Evolutionary conservation across 2,329 filamentous ascomycete genomes (phyloP), one percentile per base, ranked within the genome.

Genomic region (Cladophialophora carrionii): DNA sequence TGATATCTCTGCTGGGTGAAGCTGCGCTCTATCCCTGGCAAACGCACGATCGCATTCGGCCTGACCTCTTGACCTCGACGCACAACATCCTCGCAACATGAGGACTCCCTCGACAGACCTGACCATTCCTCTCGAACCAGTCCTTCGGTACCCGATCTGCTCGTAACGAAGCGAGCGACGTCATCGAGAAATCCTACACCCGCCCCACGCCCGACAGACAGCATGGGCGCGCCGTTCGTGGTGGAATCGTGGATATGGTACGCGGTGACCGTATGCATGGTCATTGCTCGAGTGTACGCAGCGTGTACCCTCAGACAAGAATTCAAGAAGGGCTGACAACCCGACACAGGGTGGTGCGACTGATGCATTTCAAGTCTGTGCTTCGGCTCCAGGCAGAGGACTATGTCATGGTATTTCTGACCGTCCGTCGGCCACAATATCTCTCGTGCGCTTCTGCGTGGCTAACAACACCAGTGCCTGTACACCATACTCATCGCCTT

Each of bases 391-490:
- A 84, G 70, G 71, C 81, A 29, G 85, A 87, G 69, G 85, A 88
- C 71, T 86, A 81, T 71, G 75, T 85, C 26, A 87, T 87, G 84
- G 49, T 82, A 8, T 76, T 85, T 61, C 80, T 82, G 7, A 75
- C 82, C 22, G 76, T 79, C 67, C 12, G 66, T 76, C 32, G 17
- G 9, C 12, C n/a, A 12, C 22, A 20, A 12, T 49, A n/a, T 26
- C 61, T 31, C 54, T 24, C 32, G 17, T 43, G 14, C 32, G 17
- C 14, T 31, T 43, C 24, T 22, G 54, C 52, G 31, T 20, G 24
- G 24, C 49, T 63, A 34, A 49, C 56, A 29, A 29, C 17, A 14
- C 14, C 59, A 74, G 72, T 57, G 73, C 20, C 62, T 71, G 17
- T 80, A 79, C 57, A 80, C 79, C 14, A 74, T 79, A 5, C 75